phyloP scores from a whole-genome alignment of 2,329 filamentous ascomycete genomes.

The Fusarium anguioides region DNA sequence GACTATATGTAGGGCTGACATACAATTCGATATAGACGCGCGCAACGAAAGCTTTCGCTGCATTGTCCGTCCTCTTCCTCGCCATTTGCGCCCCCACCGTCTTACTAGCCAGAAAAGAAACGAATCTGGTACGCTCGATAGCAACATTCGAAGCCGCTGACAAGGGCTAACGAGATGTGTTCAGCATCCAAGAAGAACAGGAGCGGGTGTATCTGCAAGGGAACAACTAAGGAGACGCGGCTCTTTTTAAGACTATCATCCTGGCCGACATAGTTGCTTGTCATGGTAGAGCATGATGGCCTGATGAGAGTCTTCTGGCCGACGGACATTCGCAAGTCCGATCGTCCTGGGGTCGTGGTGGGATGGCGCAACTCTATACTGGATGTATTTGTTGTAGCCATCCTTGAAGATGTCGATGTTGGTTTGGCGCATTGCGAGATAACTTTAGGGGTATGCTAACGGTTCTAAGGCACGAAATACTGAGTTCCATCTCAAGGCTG shows the following conservation, averaged over 20 bases:
- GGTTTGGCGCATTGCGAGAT: conserved; percentile 45
- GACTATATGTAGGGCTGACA: conserved; percentile 6
- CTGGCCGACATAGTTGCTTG: conserved; percentile 51
- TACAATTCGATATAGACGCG: conserved; percentile 68
- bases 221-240: conserved; percentile 95
- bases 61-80: conserved; percentile 87
- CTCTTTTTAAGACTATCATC: conserved; percentile 76
- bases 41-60: conserved; percentile 84
- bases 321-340: conserved; percentile 79
- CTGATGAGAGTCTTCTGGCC: conserved; percentile 99
- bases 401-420: conserved; percentile 92
- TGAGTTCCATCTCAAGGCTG: conserved; percentile 85
- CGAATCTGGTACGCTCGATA: conserved; percentile 72
- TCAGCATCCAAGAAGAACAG: conserved; percentile 83
- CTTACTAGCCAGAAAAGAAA: conserved; percentile 83
- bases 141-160: conserved; percentile 32
- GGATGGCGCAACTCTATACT: conserved; percentile 94
- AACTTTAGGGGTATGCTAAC: conserved; percentile 40
- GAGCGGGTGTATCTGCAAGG: conserved; percentile 88
- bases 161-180: conserved; percentile 31
- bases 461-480: conserved; percentile 75
- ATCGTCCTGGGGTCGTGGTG: conserved; percentile 84
- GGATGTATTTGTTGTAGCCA: conserved; percentile 89
- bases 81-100: conserved; percentile 85
- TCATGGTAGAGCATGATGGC: conserved; percentile 82